These are phyloP conservation scores for Pythium aphanidermatum DNA, from an alignment of 352 stramenopile species.

Conservation along the genomic window DNA sequence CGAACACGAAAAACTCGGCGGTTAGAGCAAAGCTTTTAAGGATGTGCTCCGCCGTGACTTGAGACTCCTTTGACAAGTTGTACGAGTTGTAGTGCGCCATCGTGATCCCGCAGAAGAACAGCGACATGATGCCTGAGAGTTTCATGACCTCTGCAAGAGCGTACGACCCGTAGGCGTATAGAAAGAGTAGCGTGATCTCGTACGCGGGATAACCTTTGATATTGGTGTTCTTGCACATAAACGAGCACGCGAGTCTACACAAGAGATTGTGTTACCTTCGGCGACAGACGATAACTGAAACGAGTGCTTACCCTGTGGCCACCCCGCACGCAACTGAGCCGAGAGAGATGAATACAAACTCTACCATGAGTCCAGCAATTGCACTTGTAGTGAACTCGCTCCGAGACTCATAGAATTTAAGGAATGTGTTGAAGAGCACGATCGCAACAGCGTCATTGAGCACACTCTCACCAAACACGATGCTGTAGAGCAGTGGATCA, in stretches of 20 bases:
- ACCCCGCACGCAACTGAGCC: constrained; percentile 76
- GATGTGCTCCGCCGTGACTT: constrained; percentile 65
- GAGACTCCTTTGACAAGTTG: constrained; percentile 62
- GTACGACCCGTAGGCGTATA: constrained; percentile 67
- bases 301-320: constrained; percentile 42
- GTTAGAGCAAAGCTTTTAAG: constrained; percentile 71
- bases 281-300: neutral
- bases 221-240: constrained; percentile 71
- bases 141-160: constrained; percentile 62
- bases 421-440: constrained; percentile 96
- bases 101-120: constrained; percentile 88
- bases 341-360: constrained; percentile 76
- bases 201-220: constrained; percentile 76
- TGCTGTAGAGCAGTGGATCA: constrained; percentile 81
- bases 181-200: constrained; percentile 68
- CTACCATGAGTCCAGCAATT: constrained; percentile 53
- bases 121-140: constrained; percentile 88
- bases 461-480: constrained; percentile 97
- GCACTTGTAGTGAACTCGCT: constrained; percentile 61
- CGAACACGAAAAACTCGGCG: constrained; percentile 71
- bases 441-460: constrained; percentile 98
- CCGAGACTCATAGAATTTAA: constrained; percentile 82
- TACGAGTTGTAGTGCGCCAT: constrained; percentile 83
- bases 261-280: neutral
- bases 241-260: constrained; percentile 66